Evolutionary conservation across 306 rosid species (phyloP).

Genomic region (Ziziphus jujuba): DNA sequence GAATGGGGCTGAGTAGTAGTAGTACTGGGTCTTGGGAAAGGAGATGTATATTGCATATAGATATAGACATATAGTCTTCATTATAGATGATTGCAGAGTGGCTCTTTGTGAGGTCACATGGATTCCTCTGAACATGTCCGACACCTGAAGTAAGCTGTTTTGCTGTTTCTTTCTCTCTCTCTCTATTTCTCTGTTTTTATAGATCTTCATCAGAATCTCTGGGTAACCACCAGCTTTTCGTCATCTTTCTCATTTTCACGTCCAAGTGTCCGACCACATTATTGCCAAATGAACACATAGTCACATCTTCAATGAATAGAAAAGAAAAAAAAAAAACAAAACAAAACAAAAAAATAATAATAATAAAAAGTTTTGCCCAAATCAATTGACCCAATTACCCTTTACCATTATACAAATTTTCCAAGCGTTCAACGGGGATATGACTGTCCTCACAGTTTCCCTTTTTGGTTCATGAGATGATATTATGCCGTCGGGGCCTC

Average conservation of each 20-base stretch:
- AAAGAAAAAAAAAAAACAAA: background rate
- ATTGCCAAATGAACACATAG: conserved; percentile 54
- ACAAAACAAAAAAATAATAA: background rate
- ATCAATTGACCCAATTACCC: conserved; percentile 14
- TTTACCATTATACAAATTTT: background rate
- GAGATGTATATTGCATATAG: conserved; percentile 7
- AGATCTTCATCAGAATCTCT: conserved; percentile 62
- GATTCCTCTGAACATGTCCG: conserved; percentile 73
- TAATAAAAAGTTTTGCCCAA: background rate
- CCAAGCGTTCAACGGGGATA: background rate
- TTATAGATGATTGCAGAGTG: conserved; percentile 53
- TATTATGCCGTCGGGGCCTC: background rate
- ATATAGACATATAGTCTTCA: conserved; percentile 23
- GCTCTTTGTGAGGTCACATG: conserved; percentile 70
- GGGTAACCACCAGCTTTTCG: conserved; percentile 49
- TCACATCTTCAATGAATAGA: conserved; percentile 11
- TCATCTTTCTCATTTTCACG: conserved; percentile 49
- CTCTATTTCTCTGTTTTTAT: no score
- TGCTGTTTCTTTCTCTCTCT: conserved; percentile 7
- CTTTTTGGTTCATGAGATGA: conserved; percentile 8
- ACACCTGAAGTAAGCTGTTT: conserved; percentile 34
- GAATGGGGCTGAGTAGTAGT: background rate
- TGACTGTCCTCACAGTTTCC: conserved; percentile 3
- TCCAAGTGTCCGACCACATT: conserved; percentile 55
- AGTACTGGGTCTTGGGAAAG: conserved; percentile 39